Base-by-base conservation (phyloP, 169 alveolate species). In the Cystoisospora suis region DNA sequence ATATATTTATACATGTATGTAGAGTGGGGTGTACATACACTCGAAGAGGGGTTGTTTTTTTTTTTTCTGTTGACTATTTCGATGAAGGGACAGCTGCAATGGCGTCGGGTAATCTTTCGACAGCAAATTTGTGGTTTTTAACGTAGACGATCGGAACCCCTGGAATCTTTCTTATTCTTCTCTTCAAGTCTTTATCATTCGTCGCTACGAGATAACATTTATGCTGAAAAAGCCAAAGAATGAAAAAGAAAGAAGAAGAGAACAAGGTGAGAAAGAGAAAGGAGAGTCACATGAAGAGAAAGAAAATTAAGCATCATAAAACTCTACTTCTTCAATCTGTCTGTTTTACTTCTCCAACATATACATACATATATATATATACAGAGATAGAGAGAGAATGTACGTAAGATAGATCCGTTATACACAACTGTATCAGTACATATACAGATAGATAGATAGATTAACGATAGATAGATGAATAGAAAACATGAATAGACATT, bases 131-230 rank as follows among this genome's bases (percentile, higher is more conserved):
- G 94, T 98, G 99, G 81, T 96, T 96, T 83, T 97, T 97, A 56
- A 98, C 98, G 88, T 96, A 98, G 98, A 99, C 97, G 46, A 99
- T 97, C 45, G 99, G 99, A 20, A 98, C 99, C 3, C 99, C 99
- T 0, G 99, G 99, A 36, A 98, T 96, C 93, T 98, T 98, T 75
- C 99, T 96, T 32, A 99, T 97, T 93, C 99, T 96, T 83, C 99
- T 96, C 93, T 98, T 98, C 88, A 99, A 93, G 90, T 99, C 99
- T 90, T 97, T 98, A 95, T 99, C 99, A 92, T 98, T 98, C n/a
- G 99, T 99, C 9, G 99, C 99, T 75, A 99, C 99, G 61, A 98
- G 97, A 93, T 96, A 99, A 87, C 99, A 98, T 89, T 98, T 96
- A 93, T 98, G 98, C 97, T 97, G 96, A 38, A 80, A 32, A 40